These are phyloP conservation scores for Coemansia pectinata DNA, from an alignment of 192 early-diverging fungal species.

Conservation along the genomic window DNA sequence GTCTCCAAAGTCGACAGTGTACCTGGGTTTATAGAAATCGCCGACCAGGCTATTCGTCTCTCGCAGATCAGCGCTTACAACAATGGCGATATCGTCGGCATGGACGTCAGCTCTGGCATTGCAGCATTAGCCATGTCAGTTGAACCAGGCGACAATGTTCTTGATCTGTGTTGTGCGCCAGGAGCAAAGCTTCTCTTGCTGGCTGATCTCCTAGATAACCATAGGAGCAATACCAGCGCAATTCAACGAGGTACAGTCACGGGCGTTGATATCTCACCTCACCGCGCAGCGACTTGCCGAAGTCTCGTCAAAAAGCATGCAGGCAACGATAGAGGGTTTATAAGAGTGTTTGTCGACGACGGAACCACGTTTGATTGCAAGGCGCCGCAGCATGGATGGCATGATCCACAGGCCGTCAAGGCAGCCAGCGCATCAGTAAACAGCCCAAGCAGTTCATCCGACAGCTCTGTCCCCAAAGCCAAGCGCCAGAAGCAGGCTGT, in stretches of 20 bases:
- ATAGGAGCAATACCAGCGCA: slow-evolving; percentile 27
- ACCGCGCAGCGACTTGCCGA: slow-evolving; percentile 75
- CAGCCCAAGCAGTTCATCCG: neutral
- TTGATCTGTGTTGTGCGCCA: slow-evolving; percentile 88
- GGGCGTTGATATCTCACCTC: slow-evolving; percentile 81
- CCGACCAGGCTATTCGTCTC: slow-evolving; percentile 49
- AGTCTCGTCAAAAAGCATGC: slow-evolving; percentile 73
- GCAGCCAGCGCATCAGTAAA: neutral
- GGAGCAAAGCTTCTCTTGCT: slow-evolving; percentile 88
- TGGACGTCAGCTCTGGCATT: slow-evolving; percentile 85
- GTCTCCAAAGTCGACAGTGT: slow-evolving; percentile 56
- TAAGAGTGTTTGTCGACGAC: slow-evolving; percentile 77
- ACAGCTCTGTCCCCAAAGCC: neutral
- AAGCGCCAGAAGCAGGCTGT: neutral
- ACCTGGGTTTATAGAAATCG: slow-evolving; percentile 62
- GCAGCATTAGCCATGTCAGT: slow-evolving; percentile 79
- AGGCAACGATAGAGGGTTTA: slow-evolving; percentile 34
- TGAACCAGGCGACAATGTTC: slow-evolving; percentile 75
- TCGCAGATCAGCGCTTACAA: slow-evolving; percentile 55
- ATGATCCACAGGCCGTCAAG: slow-evolving; percentile 20
- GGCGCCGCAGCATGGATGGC: slow-evolving; percentile 61
- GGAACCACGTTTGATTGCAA: slow-evolving; percentile 75
- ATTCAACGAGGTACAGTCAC: slow-evolving; percentile 73
- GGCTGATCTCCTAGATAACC: slow-evolving; percentile 60
- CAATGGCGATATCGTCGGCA: slow-evolving; percentile 61